Base-by-base conservation (phyloP, 2,329 filamentous ascomycete species). In the Fusarium papillatum region DNA sequence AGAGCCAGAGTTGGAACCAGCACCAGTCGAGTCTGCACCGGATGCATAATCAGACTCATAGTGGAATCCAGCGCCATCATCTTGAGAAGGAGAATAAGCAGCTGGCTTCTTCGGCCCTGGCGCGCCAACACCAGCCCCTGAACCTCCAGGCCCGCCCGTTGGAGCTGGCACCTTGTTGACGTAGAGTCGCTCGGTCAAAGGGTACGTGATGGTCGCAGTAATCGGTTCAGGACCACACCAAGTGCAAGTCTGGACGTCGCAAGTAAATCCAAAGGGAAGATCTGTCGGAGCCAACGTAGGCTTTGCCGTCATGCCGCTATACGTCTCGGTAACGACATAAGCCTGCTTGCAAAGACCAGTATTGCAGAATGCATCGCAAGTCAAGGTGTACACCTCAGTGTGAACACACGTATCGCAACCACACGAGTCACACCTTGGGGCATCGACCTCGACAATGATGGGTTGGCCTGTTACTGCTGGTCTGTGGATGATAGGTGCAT, bases 81-180 rank as follows among this genome's bases (percentile, higher is more conserved):
- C 48, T 55, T 55, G 48, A 19, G 48, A n/a, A 10, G 48, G 48
- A 31, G 48, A 55, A 29, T 29, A 55, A 13, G 24, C 48, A 55
- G 26, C 48, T 7, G 48, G 48, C 10, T 55, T 31, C 48, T 55
- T 31, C 17, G 10, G 26, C 17, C 26, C 48, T 31, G 48, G 48
- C 48, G 8, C 46, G 29, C 16, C 24, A 24, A 10, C 46, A 26
- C 46, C 24, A 29, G 22, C 16, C 46, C 9, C 22, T 5, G 22
- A 24, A 26, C 46, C 46, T 50, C 14, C 46, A 50, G 14, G 14
- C 9, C 26, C 48, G 10, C 48, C 48, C 26, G 48, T 55, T 2
- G 48, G 48, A 55, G 48, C 48, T 2, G 48, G 48, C 5, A 55
- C 16, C 48, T 61, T 39, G 43, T 73, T 76, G 43, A 93, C 92